These are phyloP conservation scores for Puya raimondii DNA, from an alignment of 176 grass and related monocot genomes.

Conservation along the genomic window DNA sequence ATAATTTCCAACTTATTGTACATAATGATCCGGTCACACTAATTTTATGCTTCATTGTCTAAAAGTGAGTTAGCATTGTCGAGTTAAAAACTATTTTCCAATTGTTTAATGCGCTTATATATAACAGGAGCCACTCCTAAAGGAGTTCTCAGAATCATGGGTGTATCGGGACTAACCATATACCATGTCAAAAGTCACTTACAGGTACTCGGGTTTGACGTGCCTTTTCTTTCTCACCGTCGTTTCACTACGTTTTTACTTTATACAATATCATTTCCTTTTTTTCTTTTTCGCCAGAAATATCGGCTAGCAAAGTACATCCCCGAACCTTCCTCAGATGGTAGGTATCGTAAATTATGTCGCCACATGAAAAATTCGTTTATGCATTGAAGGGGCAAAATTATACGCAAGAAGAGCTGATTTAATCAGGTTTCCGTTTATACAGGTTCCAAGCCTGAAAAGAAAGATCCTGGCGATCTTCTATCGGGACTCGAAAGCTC, in stretches of 20 bases:
- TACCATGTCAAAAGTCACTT: constrained; percentile 99
- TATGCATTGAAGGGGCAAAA: constrained; percentile 1
- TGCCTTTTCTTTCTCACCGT: neutral
- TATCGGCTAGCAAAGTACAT: constrained; percentile 94
- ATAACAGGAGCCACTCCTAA: constrained; percentile 84
- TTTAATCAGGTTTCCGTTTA: neutral
- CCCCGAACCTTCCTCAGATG: constrained; percentile 72
- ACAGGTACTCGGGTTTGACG: constrained; percentile 45
- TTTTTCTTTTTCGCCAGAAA: constrained; percentile 49
- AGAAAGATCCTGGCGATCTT: constrained; percentile 59
- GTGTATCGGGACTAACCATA: constrained; percentile 73
- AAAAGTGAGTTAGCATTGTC: neutral
- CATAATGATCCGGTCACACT: too few relatives aligned
- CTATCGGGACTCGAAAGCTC: constrained; percentile 62
- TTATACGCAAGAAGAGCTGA: neutral
- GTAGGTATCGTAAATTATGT: constrained; percentile 26
- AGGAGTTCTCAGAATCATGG: constrained; percentile 91
- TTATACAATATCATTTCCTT: neutral
- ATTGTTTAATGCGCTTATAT: constrained; percentile 5
- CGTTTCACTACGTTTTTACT: neutral
- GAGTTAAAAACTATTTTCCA: neutral
- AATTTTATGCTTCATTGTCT: too few relatives aligned
- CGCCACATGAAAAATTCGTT: constrained; percentile 6
- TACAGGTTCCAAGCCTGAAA: constrained; percentile 62
- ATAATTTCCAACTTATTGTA: too few relatives aligned